Conservation (phyloP, 1,284 basidiomycete genomes). For the Sphaerobolus stellatus region DNA sequence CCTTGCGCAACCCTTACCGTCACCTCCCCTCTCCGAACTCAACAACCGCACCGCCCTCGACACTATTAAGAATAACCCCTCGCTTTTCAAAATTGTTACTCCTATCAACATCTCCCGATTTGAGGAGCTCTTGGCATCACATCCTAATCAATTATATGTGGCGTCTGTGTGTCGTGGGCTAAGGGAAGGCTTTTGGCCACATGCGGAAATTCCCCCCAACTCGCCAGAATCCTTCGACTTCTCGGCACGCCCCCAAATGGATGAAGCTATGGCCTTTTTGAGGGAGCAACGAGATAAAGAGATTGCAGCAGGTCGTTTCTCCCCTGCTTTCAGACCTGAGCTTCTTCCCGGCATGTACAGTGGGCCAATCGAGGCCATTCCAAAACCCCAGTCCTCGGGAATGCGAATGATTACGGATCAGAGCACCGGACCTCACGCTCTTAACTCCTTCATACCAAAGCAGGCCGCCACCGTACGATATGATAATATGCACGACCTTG, state of each 20-base stretch:
- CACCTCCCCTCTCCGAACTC: slow-evolving; percentile 15
- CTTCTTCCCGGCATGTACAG: slow-evolving; percentile 19
- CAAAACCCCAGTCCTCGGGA: slow-evolving; percentile 18
- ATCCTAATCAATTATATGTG: slow-evolving; percentile 20
- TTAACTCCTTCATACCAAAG: slow-evolving; percentile 14
- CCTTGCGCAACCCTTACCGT: slow-evolving; percentile 19
- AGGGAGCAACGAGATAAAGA: slow-evolving; percentile 14
- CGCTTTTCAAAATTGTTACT: slow-evolving; percentile 36
- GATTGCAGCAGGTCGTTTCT: slow-evolving; percentile 14
- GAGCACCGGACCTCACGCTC: slow-evolving; percentile 12
- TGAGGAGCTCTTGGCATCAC: slow-evolving; percentile 21
- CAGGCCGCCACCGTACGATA: slow-evolving; percentile 1
- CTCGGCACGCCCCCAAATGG: background rate
- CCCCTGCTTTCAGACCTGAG: slow-evolving; percentile 12
- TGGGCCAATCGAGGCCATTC: too few species aligned
- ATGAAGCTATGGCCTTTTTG: slow-evolving; percentile 10
- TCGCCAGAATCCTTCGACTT: slow-evolving; percentile 18
- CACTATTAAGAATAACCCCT: slow-evolving; percentile 24
- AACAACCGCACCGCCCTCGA: slow-evolving; percentile 13
- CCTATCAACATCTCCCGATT: slow-evolving; percentile 35
- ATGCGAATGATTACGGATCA: slow-evolving; percentile 18
- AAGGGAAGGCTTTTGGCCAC: slow-evolving; percentile 21
- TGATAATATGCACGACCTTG: slow-evolving; percentile 17
- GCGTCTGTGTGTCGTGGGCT: slow-evolving; percentile 13
- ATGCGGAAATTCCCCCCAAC: slow-evolving; percentile 11